A percentile compares a stretch with the other conserved stretches of the same genome.
phyloP scores from a whole-genome alignment of 805 yeast species.

The Pichia kluyveri region DNA sequence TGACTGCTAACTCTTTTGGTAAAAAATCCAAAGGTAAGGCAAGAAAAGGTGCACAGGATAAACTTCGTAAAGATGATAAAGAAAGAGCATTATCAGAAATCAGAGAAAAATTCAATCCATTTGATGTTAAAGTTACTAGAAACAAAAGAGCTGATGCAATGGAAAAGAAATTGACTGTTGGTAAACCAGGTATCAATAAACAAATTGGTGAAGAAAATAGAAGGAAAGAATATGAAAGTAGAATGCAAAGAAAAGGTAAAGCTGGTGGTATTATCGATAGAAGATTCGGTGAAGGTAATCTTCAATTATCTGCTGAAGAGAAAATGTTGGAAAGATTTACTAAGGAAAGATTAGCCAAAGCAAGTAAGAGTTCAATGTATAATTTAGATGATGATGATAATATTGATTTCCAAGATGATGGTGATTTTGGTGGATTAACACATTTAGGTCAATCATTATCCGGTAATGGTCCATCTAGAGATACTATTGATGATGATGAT shows the following conservation, averaged over 20 bases:
- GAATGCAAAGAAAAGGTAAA: slow-evolving; percentile 53
- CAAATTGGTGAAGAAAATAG: slow-evolving; percentile 62
- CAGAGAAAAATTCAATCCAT: slow-evolving; percentile 82
- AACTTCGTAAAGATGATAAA: slow-evolving; percentile 62
- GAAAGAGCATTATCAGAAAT: slow-evolving; percentile 48
- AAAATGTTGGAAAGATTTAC: slow-evolving; percentile 94
- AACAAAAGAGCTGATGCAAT: slow-evolving; percentile 46
- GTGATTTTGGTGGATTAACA: slow-evolving; percentile 51
- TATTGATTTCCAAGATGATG: slow-evolving; percentile 44
- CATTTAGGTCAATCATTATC: slow-evolving; percentile 70
- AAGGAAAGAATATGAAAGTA: slow-evolving; percentile 52
- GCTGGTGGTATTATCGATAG: slow-evolving; percentile 76
- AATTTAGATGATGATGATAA: slow-evolving; percentile 63
- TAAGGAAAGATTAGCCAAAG: slow-evolving; percentile 63
- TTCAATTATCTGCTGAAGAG: slow-evolving; percentile 70
- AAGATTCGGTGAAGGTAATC: slow-evolving; percentile 85
- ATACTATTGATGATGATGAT: slow-evolving; percentile 26
- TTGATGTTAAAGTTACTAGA: slow-evolving; percentile 67
- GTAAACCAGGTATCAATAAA: slow-evolving; percentile 61
- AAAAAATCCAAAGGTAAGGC: slow-evolving; percentile 43
- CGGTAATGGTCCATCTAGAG: slow-evolving; percentile 22
- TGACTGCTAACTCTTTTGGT: slow-evolving; percentile 64
- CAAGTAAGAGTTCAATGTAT: slow-evolving; percentile 51
- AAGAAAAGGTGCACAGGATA: slow-evolving; percentile 46
- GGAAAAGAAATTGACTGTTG: slow-evolving; percentile 42